Evolutionary conservation across 805 yeast species (phyloP), one percentile per base, ranked within the genome.

Genomic region (Yamadazyma kitorensis): DNA sequence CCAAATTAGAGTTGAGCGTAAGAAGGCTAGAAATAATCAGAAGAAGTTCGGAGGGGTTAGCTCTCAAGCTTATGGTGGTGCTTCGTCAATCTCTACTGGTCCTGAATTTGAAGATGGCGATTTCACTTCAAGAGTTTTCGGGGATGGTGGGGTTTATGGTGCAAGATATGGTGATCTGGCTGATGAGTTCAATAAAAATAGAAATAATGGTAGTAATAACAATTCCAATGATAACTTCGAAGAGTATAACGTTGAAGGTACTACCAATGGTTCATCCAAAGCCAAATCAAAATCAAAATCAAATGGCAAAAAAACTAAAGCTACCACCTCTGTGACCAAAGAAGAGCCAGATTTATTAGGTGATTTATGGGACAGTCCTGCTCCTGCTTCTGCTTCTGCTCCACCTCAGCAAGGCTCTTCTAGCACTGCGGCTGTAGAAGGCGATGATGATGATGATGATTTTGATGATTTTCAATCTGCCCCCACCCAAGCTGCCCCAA

Each of bases 21-120:
- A 85, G 60, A 86, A 85, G 70, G 88, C 96, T n/a, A 77, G 93
- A 47, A 83, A 80, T 12, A 84, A 87, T 46, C 74, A 87, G 22
- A 79, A 82, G 60, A 89, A 88, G 59, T 87, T 81, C 55, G 82
- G 81, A 28, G 95, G 89, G 33, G 82, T 85, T 22, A 78, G 89
- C 6, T 59, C 66, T 5, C 64, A 64, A 29, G 68, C 70, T 8
- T 62, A 37, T 36, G 82, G 85, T 17, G 82, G 82, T 17, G 68
- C 73, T 10, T 51, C 68, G 4, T 59, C 70, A 7, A 47, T 57
- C 18, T 58, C 64, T 25, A 39, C 62, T 17, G 62, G 59, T 16
- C 49, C 48, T 21, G 68, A 58, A 27, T 64, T 61, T 40, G 74
- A 64, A 31, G 77, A 73, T 40, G 78, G 70, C 11, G 84, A 77